phyloP scores from a whole-genome alignment of 352 stramenopile genomes.

The Phytopythium vexans region DNA sequence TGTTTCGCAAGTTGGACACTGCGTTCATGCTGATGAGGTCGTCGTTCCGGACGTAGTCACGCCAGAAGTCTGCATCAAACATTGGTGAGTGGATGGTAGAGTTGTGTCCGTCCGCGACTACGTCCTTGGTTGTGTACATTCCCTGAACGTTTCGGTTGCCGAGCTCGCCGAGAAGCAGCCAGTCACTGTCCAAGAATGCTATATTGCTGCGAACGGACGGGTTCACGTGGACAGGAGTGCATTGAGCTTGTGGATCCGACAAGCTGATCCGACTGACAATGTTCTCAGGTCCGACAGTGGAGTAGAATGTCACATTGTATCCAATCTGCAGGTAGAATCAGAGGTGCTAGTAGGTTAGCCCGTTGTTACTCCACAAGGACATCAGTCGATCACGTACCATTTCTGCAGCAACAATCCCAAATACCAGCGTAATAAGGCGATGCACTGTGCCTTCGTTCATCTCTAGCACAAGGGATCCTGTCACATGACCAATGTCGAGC shows the following conservation, averaged over 20 bases:
- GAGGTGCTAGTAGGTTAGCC: background rate
- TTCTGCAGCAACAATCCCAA: conserved; percentile 48
- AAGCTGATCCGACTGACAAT: conserved; percentile 30
- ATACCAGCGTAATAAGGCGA: conserved; percentile 29
- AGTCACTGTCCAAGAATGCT: conserved; percentile 21
- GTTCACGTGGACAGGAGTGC: conserved; percentile 33
- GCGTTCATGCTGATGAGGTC: conserved; percentile 18
- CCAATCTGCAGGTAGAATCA: conserved; percentile 1
- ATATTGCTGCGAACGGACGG: conserved; percentile 23
- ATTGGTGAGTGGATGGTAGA: conserved; percentile 5
- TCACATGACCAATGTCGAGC: conserved; percentile 18
- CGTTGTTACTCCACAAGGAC: background rate
- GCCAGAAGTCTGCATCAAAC: conserved; percentile 36
- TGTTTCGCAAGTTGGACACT: conserved; percentile 8
- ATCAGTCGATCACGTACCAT: conserved; percentile 21
- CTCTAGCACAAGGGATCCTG: conserved; percentile 42
- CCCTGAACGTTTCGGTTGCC: conserved; percentile 28
- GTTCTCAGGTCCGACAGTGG: background rate
- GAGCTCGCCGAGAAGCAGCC: conserved; percentile 9
- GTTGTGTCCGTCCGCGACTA: conserved; percentile 16
- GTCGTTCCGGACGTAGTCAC: conserved; percentile 25
- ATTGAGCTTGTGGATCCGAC: conserved; percentile 9
- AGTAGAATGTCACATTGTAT: conserved; percentile 15
- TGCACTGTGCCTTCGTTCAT: conserved; percentile 37
- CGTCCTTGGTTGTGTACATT: conserved; percentile 36